Evolutionary conservation across 1,284 basidiomycete species (phyloP).

Genomic region (Stygiomarasmius scandens): DNA sequence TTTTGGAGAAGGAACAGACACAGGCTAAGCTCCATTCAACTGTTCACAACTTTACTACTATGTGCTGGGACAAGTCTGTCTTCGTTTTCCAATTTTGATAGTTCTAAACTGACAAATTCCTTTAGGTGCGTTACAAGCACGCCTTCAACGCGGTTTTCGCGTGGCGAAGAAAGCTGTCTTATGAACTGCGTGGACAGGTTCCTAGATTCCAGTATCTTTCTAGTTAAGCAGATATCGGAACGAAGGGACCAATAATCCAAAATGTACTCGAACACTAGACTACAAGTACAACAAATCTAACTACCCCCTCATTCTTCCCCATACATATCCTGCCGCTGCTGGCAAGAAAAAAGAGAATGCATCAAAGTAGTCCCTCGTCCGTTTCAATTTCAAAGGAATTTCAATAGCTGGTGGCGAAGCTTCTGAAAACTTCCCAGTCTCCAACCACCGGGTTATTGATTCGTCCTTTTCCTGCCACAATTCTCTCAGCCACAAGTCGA

Average conservation of each 20-base stretch:
- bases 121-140: constrained; percentile 83
- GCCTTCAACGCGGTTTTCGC: constrained; percentile 84
- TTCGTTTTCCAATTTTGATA: constrained; percentile 7
- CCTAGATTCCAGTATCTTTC: constrained; percentile 87
- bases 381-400: constrained; percentile 62
- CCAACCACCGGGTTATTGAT: constrained; percentile 67
- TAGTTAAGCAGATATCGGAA: constrained; percentile 82
- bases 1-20: constrained; percentile 88
- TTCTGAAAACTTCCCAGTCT: constrained; percentile 42
- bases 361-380: constrained; percentile 56
- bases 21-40: constrained; percentile 63
- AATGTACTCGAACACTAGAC: constrained; percentile 11
- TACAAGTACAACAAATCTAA: constrained; percentile 19
- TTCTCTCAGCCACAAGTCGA: constrained; percentile 83
- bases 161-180: constrained; percentile 84
- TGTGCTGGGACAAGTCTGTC: constrained; percentile 89
- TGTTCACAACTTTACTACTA: constrained; percentile 72
- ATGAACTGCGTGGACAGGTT: constrained; percentile 94
- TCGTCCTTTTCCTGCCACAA: constrained; percentile 87
- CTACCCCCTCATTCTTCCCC: constrained; percentile 41
- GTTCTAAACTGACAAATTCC: constrained; percentile 18
- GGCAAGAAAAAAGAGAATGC: constrained; percentile 76
- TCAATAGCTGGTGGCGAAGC: constrained; percentile 37
- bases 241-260: constrained; percentile 39
- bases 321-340: constrained; percentile 52